Evolutionary conservation across 352 stramenopile genomes (phyloP), one percentile per base, ranked within the genome.

Genomic region (Pythium diclinum): DNA sequence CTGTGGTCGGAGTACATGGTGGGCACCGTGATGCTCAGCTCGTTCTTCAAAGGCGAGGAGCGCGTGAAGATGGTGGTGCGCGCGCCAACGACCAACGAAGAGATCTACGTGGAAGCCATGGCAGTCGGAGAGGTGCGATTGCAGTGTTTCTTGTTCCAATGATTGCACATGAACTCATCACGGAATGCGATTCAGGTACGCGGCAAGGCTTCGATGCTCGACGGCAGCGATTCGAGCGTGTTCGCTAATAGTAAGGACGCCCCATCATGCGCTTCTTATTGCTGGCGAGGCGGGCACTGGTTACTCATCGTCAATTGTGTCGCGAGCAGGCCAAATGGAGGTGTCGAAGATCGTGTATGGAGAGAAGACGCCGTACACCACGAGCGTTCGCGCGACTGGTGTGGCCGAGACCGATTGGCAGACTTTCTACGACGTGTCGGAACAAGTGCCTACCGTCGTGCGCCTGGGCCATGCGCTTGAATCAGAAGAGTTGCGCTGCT

Each of bases 1-100:
- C 59, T 92, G 38, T 95, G 87, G 87, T 83, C 72, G n/a, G 85
- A 95, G 67, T 95, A 95, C 72, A 95, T 95, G 87, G 83, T 75
- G 6, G 87, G 85, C 48, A 89, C 81, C 11, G 73, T 73, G 55
- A 95, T 95, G 87, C 67, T 94, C n/a, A 89, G 84, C 71, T 85
- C 87, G 6, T 92, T 95, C 67, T 94, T 84, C 67, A 95, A 95
- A 63, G 82, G 83, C 59, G 83, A 95, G 61, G 87, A 95, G 72
- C 87, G 87, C 53, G 73, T 95, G 61, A 91, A 92, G 61, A 64
- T 88, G 74, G 73, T 78, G 54, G 71, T 95, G 40, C 85, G 77
- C 28, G 85, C 81, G 52, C 72, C 75, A n/a, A 69, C 83, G 34
- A 74, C 89, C 30, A 77, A 80, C n/a, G 83, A 94, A 62, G 63